These are phyloP conservation scores for Ochromonas danica DNA, from an alignment of 108 stramenopile genomes.

Conservation along the genomic window DNA sequence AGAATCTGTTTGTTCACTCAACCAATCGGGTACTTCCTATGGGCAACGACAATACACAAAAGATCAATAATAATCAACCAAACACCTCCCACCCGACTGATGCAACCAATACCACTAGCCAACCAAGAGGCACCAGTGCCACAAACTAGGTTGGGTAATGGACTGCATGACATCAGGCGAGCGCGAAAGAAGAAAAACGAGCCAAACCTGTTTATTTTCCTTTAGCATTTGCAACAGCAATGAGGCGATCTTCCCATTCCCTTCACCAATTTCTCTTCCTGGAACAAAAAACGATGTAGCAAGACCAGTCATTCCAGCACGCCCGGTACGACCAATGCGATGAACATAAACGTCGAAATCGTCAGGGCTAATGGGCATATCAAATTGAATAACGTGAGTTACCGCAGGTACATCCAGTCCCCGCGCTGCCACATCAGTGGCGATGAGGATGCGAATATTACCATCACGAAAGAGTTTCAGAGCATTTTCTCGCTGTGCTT, in stretches of 20 bases:
- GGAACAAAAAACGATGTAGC: constrained; percentile 61
- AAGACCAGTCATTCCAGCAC: constrained; percentile 59
- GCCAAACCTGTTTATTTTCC: constrained; percentile 30
- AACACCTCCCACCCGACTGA: neutral
- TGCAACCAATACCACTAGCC: neutral
- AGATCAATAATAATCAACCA: neutral
- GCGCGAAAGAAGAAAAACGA: no score
- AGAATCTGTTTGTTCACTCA: no score
- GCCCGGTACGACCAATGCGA: constrained; percentile 79
- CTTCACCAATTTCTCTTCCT: constrained; percentile 6
- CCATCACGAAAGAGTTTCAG: constrained; percentile 29
- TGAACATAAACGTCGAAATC: constrained; percentile 79
- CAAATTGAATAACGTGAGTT: constrained; percentile 78
- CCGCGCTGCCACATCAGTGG: constrained; percentile 79
- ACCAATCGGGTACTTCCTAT: constrained; percentile 28
- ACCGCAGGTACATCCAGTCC: constrained; percentile 75
- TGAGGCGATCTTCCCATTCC: neutral
- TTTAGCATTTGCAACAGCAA: neutral
- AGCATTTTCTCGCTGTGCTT: constrained; percentile 31
- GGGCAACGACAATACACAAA: no score
- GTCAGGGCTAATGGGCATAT: constrained; percentile 59
- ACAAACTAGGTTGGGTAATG: no score
- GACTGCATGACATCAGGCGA: no score
- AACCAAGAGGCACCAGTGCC: no score
- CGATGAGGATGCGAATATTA: constrained; percentile 63